phyloP scores from a whole-genome alignment of 495 filamentous ascomycete species.

The Tuber borchii region DNA sequence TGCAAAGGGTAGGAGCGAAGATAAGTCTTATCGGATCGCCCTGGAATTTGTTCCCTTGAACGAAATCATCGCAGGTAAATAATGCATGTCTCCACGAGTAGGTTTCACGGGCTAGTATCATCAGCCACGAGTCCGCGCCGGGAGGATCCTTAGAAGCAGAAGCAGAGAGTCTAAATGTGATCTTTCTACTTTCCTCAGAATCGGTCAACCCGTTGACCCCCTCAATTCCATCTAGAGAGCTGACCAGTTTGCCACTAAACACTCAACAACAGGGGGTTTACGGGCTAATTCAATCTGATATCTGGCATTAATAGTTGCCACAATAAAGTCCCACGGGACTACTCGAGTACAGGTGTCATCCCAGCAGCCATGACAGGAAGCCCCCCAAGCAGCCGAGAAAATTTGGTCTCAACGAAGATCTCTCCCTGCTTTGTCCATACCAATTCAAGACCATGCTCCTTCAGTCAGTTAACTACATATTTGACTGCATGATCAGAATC shows the following conservation, averaged over 20 bases:
- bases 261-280: constrained; percentile 66
- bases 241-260: constrained; percentile 82
- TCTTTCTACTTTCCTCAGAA: constrained; percentile 64
- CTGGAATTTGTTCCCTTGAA: constrained; percentile 93
- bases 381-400: constrained; percentile 83
- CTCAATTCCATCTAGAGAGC: constrained; percentile 56
- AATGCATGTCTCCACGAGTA: constrained; percentile 91
- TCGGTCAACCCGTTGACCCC: constrained; percentile 70
- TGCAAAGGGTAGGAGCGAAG: constrained; percentile 73
- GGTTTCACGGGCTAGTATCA: constrained; percentile 73
- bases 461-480: too few species aligned
- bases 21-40: constrained; percentile 92
- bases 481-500: too few species aligned
- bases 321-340: constrained; percentile 95
- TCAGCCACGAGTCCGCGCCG: constrained; percentile 69
- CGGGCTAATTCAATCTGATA: constrained; percentile 82
- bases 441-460: constrained; percentile 85
- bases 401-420: constrained; percentile 94
- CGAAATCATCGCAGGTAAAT: constrained; percentile 89
- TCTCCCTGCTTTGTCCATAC: constrained; percentile 77
- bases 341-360: constrained; percentile 92
- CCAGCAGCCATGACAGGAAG: constrained; percentile 89
- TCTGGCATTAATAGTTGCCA: constrained; percentile 87
- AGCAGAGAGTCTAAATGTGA: constrained; percentile 70
- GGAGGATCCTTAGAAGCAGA: constrained; percentile 64